These are phyloP conservation scores for Crotalaria pallida DNA, from an alignment of 306 rosid species.

Conservation along the genomic window DNA sequence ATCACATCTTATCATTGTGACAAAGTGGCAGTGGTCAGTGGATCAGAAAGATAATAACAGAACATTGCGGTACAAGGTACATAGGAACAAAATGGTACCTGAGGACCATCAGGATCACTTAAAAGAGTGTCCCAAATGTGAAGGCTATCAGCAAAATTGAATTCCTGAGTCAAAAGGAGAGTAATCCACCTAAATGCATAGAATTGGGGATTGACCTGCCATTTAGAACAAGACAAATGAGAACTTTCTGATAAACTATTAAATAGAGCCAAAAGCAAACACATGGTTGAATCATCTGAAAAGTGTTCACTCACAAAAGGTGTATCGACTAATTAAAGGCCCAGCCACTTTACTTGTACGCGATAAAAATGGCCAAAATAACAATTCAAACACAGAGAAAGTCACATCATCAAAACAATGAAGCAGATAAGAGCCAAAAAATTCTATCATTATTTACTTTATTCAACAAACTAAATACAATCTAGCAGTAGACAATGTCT, in stretches of 20 bases:
- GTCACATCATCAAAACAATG: not conserved
- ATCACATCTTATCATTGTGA: not conserved
- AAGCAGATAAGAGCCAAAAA: not conserved
- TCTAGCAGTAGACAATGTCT: not conserved
- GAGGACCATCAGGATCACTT: constrained; percentile 96
- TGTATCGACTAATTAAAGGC: not conserved
- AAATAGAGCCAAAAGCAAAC: not conserved
- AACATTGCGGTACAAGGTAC: not conserved
- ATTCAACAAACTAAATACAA: not conserved
- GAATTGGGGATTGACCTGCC: constrained; percentile 96
- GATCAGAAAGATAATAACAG: not conserved
- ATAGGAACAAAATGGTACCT: constrained; percentile 38
- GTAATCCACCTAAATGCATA: constrained; percentile 99
- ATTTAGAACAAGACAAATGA: constrained; percentile 31
- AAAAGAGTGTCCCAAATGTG: constrained; percentile 94
- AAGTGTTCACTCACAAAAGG: not conserved
- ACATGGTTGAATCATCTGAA: not conserved
- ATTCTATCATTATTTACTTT: not conserved
- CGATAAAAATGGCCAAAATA: not conserved
- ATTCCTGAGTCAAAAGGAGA: constrained; percentile 94
- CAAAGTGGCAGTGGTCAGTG: not conserved
- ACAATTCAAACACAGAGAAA: not conserved
- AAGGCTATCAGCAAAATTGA: constrained; percentile 91
- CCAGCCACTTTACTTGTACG: not conserved
- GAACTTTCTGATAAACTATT: constrained; percentile 18